Conservation (phyloP, 176 grass and related monocot species). For the Eragrostis nindensis region DNA sequence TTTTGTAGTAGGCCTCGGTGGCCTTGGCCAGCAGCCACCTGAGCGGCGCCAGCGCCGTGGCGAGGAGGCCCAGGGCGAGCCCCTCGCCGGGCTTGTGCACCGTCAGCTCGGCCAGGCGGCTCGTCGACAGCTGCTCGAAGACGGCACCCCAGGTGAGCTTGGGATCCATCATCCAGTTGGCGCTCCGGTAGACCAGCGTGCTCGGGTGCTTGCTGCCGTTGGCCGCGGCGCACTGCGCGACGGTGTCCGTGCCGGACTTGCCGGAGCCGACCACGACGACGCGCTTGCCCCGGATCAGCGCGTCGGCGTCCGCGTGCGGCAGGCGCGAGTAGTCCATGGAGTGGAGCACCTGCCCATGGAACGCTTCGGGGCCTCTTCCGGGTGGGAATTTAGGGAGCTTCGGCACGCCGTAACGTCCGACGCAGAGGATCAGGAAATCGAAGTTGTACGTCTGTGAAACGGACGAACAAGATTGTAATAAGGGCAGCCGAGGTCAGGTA, state of each 20-base stretch:
- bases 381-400: constrained; percentile 53
- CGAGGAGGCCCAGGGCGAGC: constrained; percentile 21
- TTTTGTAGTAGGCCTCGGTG: constrained; percentile 35
- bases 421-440: constrained; percentile 73
- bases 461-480: not conserved
- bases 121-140: constrained; percentile 5
- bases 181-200: constrained; percentile 38
- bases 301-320: constrained; percentile 16
- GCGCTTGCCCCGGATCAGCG: constrained; percentile 32
- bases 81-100: constrained; percentile 59
- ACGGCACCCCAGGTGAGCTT: not conserved
- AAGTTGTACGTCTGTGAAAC: constrained; percentile 40
- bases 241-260: constrained; percentile 38
- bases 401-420: constrained; percentile 57
- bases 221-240: constrained; percentile 35
- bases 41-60: constrained; percentile 34
- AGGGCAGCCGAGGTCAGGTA: too few relatives aligned
- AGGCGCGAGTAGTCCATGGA: constrained; percentile 47
- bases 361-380: constrained; percentile 45
- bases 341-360: constrained; percentile 57
- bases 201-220: constrained; percentile 21
- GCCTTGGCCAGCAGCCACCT: constrained; percentile 37
- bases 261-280: constrained; percentile 39
- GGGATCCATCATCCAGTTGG: constrained; percentile 35
- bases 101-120: constrained; percentile 39